Conservation (phyloP, 805 yeast species). For the Candida pseudofarinosa region DNA sequence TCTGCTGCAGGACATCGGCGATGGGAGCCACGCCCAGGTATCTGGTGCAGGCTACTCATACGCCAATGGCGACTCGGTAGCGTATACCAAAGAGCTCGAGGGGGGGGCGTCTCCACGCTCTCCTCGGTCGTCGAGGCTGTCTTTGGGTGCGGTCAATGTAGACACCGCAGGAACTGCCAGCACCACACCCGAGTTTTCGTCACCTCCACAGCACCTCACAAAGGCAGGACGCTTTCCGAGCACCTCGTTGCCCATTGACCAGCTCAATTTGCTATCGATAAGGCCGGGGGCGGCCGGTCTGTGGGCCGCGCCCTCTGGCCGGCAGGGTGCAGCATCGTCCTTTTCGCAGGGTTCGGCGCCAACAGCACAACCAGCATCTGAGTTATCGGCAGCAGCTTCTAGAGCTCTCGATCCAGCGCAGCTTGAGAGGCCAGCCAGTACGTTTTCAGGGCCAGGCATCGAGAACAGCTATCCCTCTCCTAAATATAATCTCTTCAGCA, state of each 20-base stretch:
- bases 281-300: conserved; percentile 5
- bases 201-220: conserved; percentile 2
- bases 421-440: conserved; percentile 3
- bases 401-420: conserved; percentile 2
- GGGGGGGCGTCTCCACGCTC: neutral
- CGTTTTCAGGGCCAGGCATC: neutral
- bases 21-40: neutral
- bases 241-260: conserved; percentile 17
- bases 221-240: neutral
- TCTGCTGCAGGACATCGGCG: neutral
- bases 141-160: neutral
- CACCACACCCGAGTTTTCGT: conserved; percentile 3
- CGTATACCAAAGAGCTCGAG: neutral
- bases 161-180: neutral
- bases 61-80: neutral
- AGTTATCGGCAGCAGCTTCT: neutral
- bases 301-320: neutral
- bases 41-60: neutral
- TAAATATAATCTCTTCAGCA: conserved; percentile 5
- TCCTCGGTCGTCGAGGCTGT: conserved; percentile 2
- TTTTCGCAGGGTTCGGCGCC: neutral
- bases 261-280: conserved; percentile 22
- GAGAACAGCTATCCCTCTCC: conserved; percentile 14
- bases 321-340: neutral
- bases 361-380: conserved; percentile 2